Conservation (phyloP, 208 protist genomes). For the Perkinsela sp. region DNA sequence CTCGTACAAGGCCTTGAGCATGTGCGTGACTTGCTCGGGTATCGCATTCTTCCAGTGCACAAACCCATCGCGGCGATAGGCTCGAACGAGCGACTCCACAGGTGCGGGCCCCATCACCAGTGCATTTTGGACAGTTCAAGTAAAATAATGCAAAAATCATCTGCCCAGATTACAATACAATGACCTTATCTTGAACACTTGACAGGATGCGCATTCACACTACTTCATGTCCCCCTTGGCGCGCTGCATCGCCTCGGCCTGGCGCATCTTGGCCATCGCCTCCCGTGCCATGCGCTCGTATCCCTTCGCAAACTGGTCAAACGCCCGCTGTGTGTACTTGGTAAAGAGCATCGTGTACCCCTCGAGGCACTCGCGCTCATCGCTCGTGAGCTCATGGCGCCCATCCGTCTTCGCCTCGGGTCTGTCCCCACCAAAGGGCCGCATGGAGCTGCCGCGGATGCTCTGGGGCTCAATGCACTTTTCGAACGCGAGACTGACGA, state of each 20-base stretch:
- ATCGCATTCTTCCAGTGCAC: background rate
- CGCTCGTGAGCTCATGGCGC: background rate
- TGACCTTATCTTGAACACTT: too few relatives aligned
- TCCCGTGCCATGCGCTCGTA: background rate
- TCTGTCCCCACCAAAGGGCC: background rate
- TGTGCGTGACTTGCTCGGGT: background rate
- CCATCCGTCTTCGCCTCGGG: background rate
- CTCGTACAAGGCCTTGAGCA: background rate
- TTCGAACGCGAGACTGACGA: background rate
- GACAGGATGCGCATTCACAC: too few relatives aligned
- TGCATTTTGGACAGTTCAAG: too few relatives aligned
- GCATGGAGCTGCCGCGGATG: background rate
- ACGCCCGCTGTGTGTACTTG: background rate
- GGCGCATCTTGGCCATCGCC: background rate
- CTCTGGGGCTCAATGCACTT: background rate
- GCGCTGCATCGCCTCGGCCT: background rate
- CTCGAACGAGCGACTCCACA: background rate
- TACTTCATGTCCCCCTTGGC: too few relatives aligned
- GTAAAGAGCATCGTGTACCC: background rate
- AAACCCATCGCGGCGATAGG: background rate
- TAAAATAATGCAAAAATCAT: too few relatives aligned
- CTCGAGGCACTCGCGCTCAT: background rate
- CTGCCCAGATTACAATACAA: too few relatives aligned
- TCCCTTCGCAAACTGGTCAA: background rate
- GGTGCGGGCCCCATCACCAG: too few relatives aligned